A percentile compares a stretch with the other conserved stretches of the same genome.
Evolutionary conservation across 768 basidiomycete species (phyloP).

Genomic region (Lyophyllum atratum): DNA sequence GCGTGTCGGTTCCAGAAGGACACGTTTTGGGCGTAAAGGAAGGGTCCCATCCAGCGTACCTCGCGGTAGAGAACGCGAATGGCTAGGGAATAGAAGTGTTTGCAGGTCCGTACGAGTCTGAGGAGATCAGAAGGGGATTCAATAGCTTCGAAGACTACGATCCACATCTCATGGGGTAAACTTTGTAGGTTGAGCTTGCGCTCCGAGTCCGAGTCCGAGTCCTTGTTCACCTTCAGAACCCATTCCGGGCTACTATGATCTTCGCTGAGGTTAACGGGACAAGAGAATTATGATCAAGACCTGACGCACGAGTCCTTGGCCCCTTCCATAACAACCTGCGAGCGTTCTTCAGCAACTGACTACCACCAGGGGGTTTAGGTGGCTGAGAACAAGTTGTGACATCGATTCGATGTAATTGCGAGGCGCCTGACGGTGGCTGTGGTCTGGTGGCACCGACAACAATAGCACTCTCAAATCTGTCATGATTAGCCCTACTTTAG

Average conservation of each 20-base stretch:
- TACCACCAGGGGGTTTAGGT: not conserved
- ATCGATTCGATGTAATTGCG: not conserved
- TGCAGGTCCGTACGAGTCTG: conserved; percentile 15
- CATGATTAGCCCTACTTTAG: not conserved
- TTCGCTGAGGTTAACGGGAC: not conserved
- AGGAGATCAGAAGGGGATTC: conserved; percentile 15
- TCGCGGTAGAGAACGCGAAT: conserved; percentile 19
- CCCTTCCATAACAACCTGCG: not conserved
- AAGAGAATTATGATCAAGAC: not conserved
- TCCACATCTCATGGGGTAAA: conserved; percentile 20
- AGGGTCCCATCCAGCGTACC: conserved; percentile 17
- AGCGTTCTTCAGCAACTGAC: too few relatives aligned
- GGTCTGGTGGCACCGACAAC: too few relatives aligned
- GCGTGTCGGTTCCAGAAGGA: conserved; percentile 12
- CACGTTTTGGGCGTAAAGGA: conserved; percentile 12
- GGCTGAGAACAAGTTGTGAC: not conserved
- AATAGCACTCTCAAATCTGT: too few relatives aligned
- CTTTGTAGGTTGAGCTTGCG: conserved; percentile 8
- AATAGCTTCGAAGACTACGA: conserved; percentile 16
- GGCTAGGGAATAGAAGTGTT: conserved; percentile 16
- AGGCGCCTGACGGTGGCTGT: too few relatives aligned
- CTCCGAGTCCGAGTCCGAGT: not conserved
- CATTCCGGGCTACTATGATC: not conserved
- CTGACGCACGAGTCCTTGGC: not conserved
- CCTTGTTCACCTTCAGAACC: not conserved